Evolutionary conservation across 495 filamentous ascomycete species (phyloP).

Genomic region (Clavariopsis aquatica): DNA sequence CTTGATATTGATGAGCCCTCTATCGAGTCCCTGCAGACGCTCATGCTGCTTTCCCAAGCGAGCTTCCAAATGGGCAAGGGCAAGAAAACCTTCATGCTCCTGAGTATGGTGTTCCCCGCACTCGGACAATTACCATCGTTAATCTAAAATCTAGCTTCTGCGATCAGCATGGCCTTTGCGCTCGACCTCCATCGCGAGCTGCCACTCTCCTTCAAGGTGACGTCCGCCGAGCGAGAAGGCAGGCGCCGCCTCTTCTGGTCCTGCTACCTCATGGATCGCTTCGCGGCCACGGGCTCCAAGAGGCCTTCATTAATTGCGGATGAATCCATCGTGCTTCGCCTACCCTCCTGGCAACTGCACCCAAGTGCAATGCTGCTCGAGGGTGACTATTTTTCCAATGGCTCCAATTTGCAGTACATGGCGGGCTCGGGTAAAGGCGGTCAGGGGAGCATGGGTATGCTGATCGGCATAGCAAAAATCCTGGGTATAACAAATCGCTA

Average conservation of each 20-base stretch:
- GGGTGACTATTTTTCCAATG: conserved; percentile 74
- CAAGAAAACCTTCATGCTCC: conserved; percentile 82
- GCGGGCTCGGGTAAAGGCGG: conserved; percentile 65
- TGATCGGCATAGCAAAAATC: conserved; percentile 81
- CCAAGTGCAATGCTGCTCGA: conserved; percentile 60
- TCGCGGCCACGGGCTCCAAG: conserved; percentile 74
- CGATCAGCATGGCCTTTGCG: conserved; percentile 77
- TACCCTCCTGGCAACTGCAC: conserved; percentile 67
- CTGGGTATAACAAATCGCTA: conserved; percentile 82
- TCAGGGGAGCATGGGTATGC: conserved; percentile 68
- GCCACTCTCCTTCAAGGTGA: conserved; percentile 57
- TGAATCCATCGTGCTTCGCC: conserved; percentile 68
- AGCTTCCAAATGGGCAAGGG: conserved; percentile 76
- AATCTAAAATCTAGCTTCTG: conserved; percentile 57
- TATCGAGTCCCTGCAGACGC: conserved; percentile 71
- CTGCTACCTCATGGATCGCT: conserved; percentile 79
- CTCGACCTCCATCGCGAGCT: conserved; percentile 73
- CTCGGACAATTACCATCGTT: conserved; percentile 24
- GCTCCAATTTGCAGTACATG: conserved; percentile 68
- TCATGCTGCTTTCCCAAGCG: conserved; percentile 72
- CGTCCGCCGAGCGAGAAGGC: conserved; percentile 67
- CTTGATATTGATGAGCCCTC: conserved; percentile 78
- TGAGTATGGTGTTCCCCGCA: conserved; percentile 58
- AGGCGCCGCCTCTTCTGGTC: conserved; percentile 79
- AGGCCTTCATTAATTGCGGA: conserved; percentile 75